A percentile compares a stretch with the other conserved stretches of the same genome.
Evolutionary conservation across 2,329 filamentous ascomycete genomes (phyloP).

Genomic region (Alternaria sp.): DNA sequence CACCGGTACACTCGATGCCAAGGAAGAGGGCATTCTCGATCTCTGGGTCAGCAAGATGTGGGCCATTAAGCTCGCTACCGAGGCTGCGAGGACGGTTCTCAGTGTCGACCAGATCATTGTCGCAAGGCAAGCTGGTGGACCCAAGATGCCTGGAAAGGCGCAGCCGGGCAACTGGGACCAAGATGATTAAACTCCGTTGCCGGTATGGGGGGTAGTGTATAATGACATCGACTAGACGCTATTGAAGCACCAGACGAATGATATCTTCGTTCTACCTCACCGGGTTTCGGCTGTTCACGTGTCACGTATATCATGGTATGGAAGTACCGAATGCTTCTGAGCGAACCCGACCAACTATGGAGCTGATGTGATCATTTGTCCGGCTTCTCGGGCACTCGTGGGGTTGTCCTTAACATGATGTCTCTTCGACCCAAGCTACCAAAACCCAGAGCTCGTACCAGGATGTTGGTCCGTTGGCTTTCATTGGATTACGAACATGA

Average conservation of each 20-base stretch:
- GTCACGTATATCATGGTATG: neutral
- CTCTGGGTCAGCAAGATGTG: slow-evolving; percentile 90
- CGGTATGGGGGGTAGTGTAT: slow-evolving; percentile 10
- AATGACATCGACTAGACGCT: slow-evolving; percentile 17
- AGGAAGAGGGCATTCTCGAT: slow-evolving; percentile 88
- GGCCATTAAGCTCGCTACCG: slow-evolving; percentile 96
- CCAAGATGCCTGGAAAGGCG: slow-evolving; percentile 95
- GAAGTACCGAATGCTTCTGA: neutral
- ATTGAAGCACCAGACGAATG: slow-evolving; percentile 8
- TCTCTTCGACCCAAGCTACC: neutral
- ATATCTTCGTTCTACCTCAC: neutral
- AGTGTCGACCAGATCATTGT: slow-evolving; percentile 99
- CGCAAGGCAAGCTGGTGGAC: slow-evolving; percentile 92
- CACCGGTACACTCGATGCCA: slow-evolving; percentile 82
- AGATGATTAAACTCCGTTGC: slow-evolving; percentile 50
- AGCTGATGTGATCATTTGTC: neutral
- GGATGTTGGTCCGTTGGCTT: neutral
- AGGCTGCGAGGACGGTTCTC: slow-evolving; percentile 89
- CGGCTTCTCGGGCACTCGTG: neutral
- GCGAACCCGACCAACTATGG: neutral
- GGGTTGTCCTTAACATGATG: neutral
- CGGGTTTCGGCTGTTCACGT: neutral
- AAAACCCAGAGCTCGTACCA: neutral
- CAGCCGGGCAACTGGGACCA: slow-evolving; percentile 71
- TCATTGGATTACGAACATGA: neutral